Percentiles rank a stretch among this genome's conserved stretches.
Evolutionary conservation across 1,139 yeast species (phyloP).

Genomic region (Komagataea norvegica): DNA sequence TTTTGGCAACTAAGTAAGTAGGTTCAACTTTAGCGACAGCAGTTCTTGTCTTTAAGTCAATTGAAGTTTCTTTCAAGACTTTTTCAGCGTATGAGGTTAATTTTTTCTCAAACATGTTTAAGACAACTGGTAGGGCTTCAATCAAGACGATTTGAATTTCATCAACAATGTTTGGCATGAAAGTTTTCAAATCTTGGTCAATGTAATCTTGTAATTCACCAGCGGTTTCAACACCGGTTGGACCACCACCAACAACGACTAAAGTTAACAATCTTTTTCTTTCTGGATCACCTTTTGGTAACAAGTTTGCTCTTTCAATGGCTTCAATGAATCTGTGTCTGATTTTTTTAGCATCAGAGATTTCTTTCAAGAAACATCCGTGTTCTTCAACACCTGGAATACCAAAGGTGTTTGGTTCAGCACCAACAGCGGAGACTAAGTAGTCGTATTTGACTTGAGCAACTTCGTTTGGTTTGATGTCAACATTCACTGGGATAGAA

Average conservation of each 20-base stretch:
- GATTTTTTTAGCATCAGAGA: slow-evolving; percentile 73
- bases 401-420: slow-evolving; percentile 78
- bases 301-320: slow-evolving; percentile 67
- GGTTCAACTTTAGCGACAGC: slow-evolving; percentile 83
- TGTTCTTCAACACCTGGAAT: slow-evolving; percentile 76
- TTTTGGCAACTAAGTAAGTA: slow-evolving; percentile 65
- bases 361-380: slow-evolving; percentile 81
- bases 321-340: slow-evolving; percentile 72
- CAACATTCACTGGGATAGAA: slow-evolving; percentile 28
- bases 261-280: slow-evolving; percentile 68
- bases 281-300: slow-evolving; percentile 71
- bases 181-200: slow-evolving; percentile 81
- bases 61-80: slow-evolving; percentile 71
- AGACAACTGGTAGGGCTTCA: slow-evolving; percentile 86
- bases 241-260: slow-evolving; percentile 90
- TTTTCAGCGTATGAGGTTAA: slow-evolving; percentile 82
- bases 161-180: slow-evolving; percentile 81
- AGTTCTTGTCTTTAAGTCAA: slow-evolving; percentile 75
- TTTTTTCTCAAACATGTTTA: slow-evolving; percentile 82
- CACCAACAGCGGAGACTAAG: slow-evolving; percentile 79
- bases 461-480: slow-evolving; percentile 31
- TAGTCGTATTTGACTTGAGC: slow-evolving; percentile 55
- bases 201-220: slow-evolving; percentile 92
- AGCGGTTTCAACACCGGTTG: slow-evolving; percentile 88
- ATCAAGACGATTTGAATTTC: slow-evolving; percentile 82